Evolutionary conservation across 192 early-diverging fungal species (phyloP).

Genomic region (Coemansia sp.): DNA sequence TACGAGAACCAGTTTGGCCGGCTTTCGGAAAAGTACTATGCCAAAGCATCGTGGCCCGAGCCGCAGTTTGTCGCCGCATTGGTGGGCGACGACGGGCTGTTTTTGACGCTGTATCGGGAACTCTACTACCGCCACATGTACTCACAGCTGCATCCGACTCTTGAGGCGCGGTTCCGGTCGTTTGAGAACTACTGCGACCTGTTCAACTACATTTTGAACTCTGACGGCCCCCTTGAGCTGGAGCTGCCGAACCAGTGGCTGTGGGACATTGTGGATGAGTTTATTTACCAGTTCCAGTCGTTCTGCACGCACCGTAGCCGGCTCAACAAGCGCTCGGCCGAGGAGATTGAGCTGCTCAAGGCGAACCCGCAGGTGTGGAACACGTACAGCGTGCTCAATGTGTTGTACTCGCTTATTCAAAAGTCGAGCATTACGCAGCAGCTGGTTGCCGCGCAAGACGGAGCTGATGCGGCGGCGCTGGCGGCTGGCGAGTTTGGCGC

Average conservation of each 20-base stretch:
- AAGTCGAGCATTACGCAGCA: conserved; percentile 95
- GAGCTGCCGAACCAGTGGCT: conserved; percentile 99
- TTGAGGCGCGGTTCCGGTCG: conserved; percentile 88
- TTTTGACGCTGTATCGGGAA: conserved; percentile 93
- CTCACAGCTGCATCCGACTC: conserved; percentile 82
- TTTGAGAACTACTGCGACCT: conserved; percentile 97
- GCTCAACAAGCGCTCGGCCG: conserved; percentile 72
- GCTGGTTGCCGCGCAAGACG: conserved; percentile 83
- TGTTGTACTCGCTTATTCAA: conserved; percentile 93
- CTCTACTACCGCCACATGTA: conserved; percentile 97
- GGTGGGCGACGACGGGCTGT: conserved; percentile 78
- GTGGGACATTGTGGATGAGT: conserved; percentile 99
- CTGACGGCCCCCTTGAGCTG: conserved; percentile 79
- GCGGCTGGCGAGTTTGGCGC: conserved; percentile 88
- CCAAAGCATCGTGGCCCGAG: conserved; percentile 87
- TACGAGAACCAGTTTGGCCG: conserved; percentile 91
- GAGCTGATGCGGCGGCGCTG: conserved; percentile 80
- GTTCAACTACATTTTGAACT: conserved; percentile 92
- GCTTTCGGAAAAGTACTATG: conserved; percentile 89
- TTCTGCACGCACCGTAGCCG: conserved; percentile 94
- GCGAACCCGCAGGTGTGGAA: conserved; percentile 92
- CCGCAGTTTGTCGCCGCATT: conserved; percentile 77
- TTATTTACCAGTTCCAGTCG: conserved; percentile 99
- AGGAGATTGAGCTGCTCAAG: conserved; percentile 79
- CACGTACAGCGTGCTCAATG: conserved; percentile 94